Conservation (phyloP, 257 asterid species). For the Ophiorrhiza pumila region DNA sequence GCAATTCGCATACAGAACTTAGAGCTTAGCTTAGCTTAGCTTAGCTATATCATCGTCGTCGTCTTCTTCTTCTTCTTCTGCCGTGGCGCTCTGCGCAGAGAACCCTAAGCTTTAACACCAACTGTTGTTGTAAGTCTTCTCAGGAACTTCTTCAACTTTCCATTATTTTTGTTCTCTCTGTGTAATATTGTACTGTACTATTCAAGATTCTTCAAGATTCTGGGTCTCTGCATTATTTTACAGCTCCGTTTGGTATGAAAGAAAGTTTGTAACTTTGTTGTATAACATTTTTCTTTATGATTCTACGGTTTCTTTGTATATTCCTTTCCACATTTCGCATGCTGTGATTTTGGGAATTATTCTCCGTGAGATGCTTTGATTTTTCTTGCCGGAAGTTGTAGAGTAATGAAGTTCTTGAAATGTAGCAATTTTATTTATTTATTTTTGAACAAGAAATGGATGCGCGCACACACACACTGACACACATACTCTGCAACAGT, state of each 20-base stretch:
- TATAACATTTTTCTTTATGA: background rate
- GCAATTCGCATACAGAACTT: too few relatives aligned
- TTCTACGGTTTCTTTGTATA: background rate
- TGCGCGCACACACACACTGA: too few relatives aligned
- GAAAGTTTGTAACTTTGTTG: background rate
- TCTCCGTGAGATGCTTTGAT: too few relatives aligned
- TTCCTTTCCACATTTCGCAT: background rate
- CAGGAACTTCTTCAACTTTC: background rate
- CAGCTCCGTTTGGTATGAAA: background rate
- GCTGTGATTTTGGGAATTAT: background rate
- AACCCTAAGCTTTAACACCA: constrained; percentile 15
- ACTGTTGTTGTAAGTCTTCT: background rate
- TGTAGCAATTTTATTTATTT: too few relatives aligned
- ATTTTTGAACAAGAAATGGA: too few relatives aligned
- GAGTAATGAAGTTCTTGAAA: too few relatives aligned
- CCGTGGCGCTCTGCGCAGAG: constrained; percentile 1
- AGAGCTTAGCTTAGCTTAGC: too few relatives aligned
- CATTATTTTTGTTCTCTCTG: background rate
- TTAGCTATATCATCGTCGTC: too few relatives aligned
- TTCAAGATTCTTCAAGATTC: too few relatives aligned
- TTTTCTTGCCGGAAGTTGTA: too few relatives aligned
- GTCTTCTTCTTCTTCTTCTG: too few relatives aligned
- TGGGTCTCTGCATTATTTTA: background rate
- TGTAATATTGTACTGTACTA: background rate
- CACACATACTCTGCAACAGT: too few relatives aligned